Conservation (phyloP, 2,329 filamentous ascomycete genomes). For the Amylocarpus encephaloides region DNA sequence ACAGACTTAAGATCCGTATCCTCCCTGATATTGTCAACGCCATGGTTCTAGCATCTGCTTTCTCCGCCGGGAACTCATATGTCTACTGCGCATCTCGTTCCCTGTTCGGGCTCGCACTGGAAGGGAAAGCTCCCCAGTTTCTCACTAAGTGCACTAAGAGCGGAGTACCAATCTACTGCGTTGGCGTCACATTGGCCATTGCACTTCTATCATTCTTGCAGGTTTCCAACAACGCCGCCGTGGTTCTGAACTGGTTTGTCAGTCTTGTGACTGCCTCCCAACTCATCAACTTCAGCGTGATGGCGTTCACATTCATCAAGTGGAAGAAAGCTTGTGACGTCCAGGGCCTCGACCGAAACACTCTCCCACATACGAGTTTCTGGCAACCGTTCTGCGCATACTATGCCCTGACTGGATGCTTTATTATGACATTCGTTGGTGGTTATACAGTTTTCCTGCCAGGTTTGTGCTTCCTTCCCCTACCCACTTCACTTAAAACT, state of each 20-base stretch:
- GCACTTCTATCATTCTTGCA: conserved; percentile 56
- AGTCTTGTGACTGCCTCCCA: conserved; percentile 49
- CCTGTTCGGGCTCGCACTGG: conserved; percentile 44
- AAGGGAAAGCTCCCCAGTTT: conserved; percentile 42
- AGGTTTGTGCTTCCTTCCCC: conserved; percentile 10
- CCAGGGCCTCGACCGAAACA: conserved; percentile 38
- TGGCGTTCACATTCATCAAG: conserved; percentile 49
- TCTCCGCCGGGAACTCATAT: conserved; percentile 50
- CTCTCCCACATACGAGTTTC: conserved; percentile 44
- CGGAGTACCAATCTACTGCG: conserved; percentile 56
- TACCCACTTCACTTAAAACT: not conserved
- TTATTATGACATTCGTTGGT: conserved; percentile 54
- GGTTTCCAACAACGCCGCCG: conserved; percentile 47
- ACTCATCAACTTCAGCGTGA: conserved; percentile 47
- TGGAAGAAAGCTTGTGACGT: conserved; percentile 46
- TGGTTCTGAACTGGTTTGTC: conserved; percentile 57
- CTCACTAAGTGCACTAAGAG: conserved; percentile 42
- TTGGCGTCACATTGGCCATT: conserved; percentile 48
- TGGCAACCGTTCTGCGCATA: conserved; percentile 54
- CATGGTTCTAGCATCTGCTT: conserved; percentile 46
- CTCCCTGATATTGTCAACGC: conserved; percentile 57
- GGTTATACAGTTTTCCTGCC: conserved; percentile 57
- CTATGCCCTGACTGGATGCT: conserved; percentile 44
- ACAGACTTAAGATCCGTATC: conserved; percentile 46
- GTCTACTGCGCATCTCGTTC: conserved; percentile 43